Evolutionary conservation across 83 land plant species (phyloP), one percentile per base, ranked within the genome.

Genomic region (Picea mariana): DNA sequence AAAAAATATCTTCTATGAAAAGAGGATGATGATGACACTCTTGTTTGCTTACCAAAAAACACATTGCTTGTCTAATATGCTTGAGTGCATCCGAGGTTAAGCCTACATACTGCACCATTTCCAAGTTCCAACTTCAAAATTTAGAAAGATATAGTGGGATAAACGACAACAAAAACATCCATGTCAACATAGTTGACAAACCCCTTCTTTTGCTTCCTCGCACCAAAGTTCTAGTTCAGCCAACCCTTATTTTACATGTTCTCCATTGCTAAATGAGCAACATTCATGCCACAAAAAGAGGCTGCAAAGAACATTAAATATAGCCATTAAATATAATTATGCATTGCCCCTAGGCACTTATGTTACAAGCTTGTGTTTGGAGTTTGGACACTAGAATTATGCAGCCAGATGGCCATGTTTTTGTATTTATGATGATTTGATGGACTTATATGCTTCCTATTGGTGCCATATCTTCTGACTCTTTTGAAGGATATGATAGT

Each of bases 261-360:
- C 99, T 65, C 99, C 99, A 84, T 97, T 94, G 88, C 95, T 91
- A 76, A 97, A 97, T 76, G 98, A 91, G 84, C 98, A 97, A 67
- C 98, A 95, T 64, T 97, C 98, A 44, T 92, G 90, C 15, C 96
- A 91, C 34, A 91, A 84, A 52, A 94, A 90, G 71, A 94, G 92
- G 82, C 96, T 94, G 88, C 18, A 81, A 81, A 67, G 15, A 80
- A 62, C 13, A 65, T 24, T 47, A 42, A 38, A n/a, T 38, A 72
- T 40, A 40, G 34, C 49, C 9, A 44, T 21, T 42, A 38, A 49
- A 42, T 8, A 73, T n/a, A 40, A 73, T 6, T 47, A 23, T 8
- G n/a, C 58, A 42, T 44, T 42, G 47, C 23, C 52, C 59, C 59
- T 55, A 12, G 15, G 17, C 60, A 58, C 60, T 13, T 58, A 58